These are phyloP conservation scores for Nannochloropsis oceanica DNA, from an alignment of 108 stramenopile species.

Conservation along the genomic window DNA sequence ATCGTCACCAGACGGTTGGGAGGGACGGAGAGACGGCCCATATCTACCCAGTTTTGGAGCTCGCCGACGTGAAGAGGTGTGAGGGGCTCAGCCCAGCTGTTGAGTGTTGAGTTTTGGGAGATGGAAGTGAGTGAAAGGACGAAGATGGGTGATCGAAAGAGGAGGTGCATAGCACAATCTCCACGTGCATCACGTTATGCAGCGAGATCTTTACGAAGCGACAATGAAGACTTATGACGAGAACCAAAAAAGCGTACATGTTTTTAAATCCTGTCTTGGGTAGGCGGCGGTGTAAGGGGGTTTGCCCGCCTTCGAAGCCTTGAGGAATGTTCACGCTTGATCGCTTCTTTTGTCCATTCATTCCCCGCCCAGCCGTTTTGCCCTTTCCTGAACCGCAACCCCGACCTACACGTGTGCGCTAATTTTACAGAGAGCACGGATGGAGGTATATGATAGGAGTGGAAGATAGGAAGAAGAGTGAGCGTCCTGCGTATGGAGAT, in stretches of 20 bases:
- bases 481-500: background rate
- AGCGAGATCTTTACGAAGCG: too few species aligned
- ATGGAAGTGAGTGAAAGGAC: background rate
- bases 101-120: background rate
- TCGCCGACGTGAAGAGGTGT: slow-evolving; percentile 54
- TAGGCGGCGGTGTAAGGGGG: slow-evolving; percentile 72
- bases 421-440: background rate
- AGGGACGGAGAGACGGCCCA: slow-evolving; percentile 59
- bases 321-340: slow-evolving; percentile 44
- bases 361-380: slow-evolving; percentile 87
- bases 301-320: slow-evolving; percentile 99
- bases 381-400: slow-evolving; percentile 86
- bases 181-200: too few species aligned
- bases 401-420: slow-evolving; percentile 63
- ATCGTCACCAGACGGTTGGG: slow-evolving; percentile 50
- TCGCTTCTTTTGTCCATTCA: slow-evolving; percentile 87
- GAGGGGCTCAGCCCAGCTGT: background rate
- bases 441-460: background rate
- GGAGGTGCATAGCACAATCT: too few species aligned
- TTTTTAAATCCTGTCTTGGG: slow-evolving; percentile 97
- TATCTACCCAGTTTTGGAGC: slow-evolving; percentile 75
- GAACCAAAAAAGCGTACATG: slow-evolving; percentile 9
- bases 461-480: background rate
- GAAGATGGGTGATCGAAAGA: too few species aligned
- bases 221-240: background rate